Base-by-base conservation (phyloP, 768 basidiomycete genomes). In the Russula sp. region DNA sequence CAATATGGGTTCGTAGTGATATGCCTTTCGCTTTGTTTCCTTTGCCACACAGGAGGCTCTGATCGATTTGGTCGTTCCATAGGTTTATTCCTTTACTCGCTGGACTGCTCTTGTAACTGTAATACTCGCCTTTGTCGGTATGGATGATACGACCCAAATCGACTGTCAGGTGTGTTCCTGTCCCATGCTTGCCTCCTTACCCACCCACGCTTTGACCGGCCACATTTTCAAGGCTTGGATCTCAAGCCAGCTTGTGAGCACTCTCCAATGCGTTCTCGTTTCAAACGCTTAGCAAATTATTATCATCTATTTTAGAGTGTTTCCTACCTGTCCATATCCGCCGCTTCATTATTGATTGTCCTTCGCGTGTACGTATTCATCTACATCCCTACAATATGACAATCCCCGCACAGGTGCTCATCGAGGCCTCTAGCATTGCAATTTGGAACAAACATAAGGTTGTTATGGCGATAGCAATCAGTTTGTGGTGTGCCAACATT, bases 11-110 rank as follows among this genome's bases (percentile, higher is more conserved):
- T n/a, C 16, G 58, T 59, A 20, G 5, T n/a, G 29, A 45, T 6
- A 10, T 18, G 18, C 29, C 10, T 18, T 36, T 35, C 7, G 10
- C 18, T n/a, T 51, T n/a, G 14, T 45, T n/a, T 13, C 38, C 22
- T 1, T 41, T 2, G 20, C 16, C 22, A 7, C 20, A 50, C 50
- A 3, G 3, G 14, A 35, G 16, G 34, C 16, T 34, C 14, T 5
- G 29, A 25, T 5, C 47, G 0, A 52, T 32, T 0, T 32, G 4
- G 7, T 3, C 18, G 35, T 34, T 18, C 10, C 34, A 16, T 22
- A 63, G 61, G 13, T 63, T 18, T 63, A 59, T 36, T 59, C 57
- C 5, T 9, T 59, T 7, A 35, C 57, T 7, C 62, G 62, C 38
- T 1, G 49, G n/a, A 7, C 43, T n/a, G 39, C 51, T 9, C 62